Conservation (phyloP, 495 filamentous ascomycete species). For the Ascobolus immersus region DNA sequence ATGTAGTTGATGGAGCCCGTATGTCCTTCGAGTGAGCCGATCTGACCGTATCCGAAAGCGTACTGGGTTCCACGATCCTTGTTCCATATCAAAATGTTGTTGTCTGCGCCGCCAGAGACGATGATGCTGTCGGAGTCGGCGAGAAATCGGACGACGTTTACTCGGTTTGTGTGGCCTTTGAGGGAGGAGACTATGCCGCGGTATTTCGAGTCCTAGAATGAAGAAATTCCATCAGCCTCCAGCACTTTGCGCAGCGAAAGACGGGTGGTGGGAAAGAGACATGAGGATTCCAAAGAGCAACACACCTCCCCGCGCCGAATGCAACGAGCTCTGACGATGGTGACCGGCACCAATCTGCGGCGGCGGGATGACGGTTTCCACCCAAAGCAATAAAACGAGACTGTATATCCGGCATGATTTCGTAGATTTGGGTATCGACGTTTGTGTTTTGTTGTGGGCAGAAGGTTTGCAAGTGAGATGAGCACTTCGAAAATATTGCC, state of each 20-base stretch:
- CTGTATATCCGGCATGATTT: slow-evolving; percentile 4
- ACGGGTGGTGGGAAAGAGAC: slow-evolving; percentile 4
- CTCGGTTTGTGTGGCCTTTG: slow-evolving; percentile 54
- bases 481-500: too few relatives aligned
- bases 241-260: too few relatives aligned
- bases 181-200: slow-evolving; percentile 42
- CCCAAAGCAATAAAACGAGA: slow-evolving; percentile 54
- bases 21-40: slow-evolving; percentile 34
- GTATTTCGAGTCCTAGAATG: slow-evolving; percentile 23
- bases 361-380: slow-evolving; percentile 68
- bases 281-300: slow-evolving; percentile 67
- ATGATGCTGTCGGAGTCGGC: slow-evolving; percentile 29
- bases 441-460: too few relatives aligned
- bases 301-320: slow-evolving; percentile 67
- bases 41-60: slow-evolving; percentile 18
- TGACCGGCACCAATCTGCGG: slow-evolving; percentile 88
- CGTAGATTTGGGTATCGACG: not conserved
- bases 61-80: slow-evolving; percentile 11
- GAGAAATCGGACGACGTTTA: slow-evolving; percentile 66
- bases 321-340: slow-evolving; percentile 46
- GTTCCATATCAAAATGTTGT: slow-evolving; percentile 55
- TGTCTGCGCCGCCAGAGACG: slow-evolving; percentile 61
- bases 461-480: too few relatives aligned
- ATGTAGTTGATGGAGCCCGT: slow-evolving; percentile 57
- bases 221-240: slow-evolving; percentile 2